Conservation (phyloP, 2,329 filamentous ascomycete species). For the Pezicula radicicola region DNA sequence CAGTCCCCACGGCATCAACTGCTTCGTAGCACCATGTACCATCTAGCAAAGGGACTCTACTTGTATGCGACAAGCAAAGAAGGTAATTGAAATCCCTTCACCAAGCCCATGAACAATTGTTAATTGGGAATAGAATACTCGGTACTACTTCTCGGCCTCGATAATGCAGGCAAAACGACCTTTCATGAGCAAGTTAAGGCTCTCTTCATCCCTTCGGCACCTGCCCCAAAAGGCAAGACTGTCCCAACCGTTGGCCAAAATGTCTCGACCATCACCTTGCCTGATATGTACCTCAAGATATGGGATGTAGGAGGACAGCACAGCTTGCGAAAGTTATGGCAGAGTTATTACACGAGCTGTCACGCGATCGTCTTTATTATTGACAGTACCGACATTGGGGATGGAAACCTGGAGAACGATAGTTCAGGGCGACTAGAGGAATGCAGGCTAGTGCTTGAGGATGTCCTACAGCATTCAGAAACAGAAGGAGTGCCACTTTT, state of each 20-base stretch:
- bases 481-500: conserved; percentile 89
- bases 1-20: not conserved
- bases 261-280: conserved; percentile 84
- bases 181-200: conserved; percentile 96
- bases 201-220: conserved; percentile 65
- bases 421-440: conserved; percentile 70
- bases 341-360: conserved; percentile 89
- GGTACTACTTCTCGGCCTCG: conserved; percentile 91
- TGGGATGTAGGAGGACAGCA: conserved; percentile 98
- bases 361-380: conserved; percentile 98
- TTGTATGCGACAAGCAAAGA: conserved; percentile 96
- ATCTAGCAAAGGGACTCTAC: conserved; percentile 92
- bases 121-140: conserved; percentile 71
- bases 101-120: not conserved
- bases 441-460: conserved; percentile 85
- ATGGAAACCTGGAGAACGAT: conserved; percentile 50
- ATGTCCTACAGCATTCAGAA: conserved; percentile 82
- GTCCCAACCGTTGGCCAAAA: conserved; percentile 98
- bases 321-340: conserved; percentile 85
- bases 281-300: conserved; percentile 96
- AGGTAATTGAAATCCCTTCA: conserved; percentile 48
- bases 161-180: conserved; percentile 98
- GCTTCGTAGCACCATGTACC: conserved; percentile 66
- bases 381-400: conserved; percentile 89
- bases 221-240: conserved; percentile 71